phyloP scores from a whole-genome alignment of 2,329 filamentous ascomycete species.

The Madurella mycetomatis region DNA sequence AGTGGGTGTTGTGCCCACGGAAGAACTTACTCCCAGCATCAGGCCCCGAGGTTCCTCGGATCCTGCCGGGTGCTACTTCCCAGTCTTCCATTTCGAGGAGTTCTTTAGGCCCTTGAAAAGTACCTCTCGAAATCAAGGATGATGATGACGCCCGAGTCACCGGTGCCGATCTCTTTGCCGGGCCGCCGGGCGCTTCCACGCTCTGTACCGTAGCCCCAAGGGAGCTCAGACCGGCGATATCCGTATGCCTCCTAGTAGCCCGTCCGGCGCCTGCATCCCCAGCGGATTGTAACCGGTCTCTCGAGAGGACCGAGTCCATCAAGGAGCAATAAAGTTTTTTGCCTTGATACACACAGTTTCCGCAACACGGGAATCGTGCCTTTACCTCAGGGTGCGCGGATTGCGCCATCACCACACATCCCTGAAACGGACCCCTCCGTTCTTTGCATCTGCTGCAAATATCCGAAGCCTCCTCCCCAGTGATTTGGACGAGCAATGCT shows the following conservation, averaged over 20 bases:
- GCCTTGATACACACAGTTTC: constrained; percentile 29
- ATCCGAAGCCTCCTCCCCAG: constrained; percentile 22
- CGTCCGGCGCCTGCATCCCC: background rate
- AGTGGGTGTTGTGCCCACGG: background rate
- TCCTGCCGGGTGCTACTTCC: constrained; percentile 34
- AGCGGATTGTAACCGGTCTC: constrained; percentile 2
- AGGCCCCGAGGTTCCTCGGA: constrained; percentile 17
- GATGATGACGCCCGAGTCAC: background rate
- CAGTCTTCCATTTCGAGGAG: constrained; percentile 35
- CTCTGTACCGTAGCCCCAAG: background rate
- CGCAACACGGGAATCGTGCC: constrained; percentile 22
- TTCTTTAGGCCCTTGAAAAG: constrained; percentile 12
- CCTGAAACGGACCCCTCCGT: constrained; percentile 25
- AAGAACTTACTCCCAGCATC: constrained; percentile 22
- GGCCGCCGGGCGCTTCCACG: background rate
- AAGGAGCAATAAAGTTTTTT: constrained; percentile 22
- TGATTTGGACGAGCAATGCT: constrained; percentile 30
- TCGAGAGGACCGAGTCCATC: background rate
- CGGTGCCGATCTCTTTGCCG: background rate
- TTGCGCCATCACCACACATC: constrained; percentile 26
- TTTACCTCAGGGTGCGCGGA: constrained; percentile 11
- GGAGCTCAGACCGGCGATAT: background rate
- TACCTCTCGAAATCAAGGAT: constrained; percentile 20
- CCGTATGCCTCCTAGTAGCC: background rate
- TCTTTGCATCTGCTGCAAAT: constrained; percentile 26